These are phyloP conservation scores for Abrus precatorius DNA, from an alignment of 306 rosid genomes.

Conservation along the genomic window DNA sequence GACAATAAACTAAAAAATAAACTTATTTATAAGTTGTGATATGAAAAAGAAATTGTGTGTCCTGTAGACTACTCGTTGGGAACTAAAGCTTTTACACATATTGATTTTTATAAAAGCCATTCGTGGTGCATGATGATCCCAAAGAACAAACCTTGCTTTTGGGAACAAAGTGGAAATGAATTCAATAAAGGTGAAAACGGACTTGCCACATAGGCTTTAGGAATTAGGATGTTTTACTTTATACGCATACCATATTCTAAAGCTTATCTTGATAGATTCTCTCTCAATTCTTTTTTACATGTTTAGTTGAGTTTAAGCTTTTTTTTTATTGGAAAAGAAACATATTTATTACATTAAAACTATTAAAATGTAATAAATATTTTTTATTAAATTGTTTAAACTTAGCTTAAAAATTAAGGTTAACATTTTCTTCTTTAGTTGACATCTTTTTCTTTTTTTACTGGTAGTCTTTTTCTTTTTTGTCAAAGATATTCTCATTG, in stretches of 20 bases:
- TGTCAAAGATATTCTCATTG: no score
- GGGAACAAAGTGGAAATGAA: conserved; percentile 37
- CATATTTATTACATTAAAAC: no score
- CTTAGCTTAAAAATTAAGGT: no score
- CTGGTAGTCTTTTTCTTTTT: no score
- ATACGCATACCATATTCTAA: conserved; percentile 1
- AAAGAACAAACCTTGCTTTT: conserved; percentile 26
- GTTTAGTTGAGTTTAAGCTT: no score
- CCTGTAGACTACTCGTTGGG: background rate
- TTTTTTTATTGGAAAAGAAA: no score
- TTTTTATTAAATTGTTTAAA: no score
- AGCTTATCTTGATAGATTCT: background rate
- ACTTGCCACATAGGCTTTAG: conserved; percentile 1
- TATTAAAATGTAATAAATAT: no score
- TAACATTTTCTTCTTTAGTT: no score
- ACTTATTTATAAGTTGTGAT: background rate
- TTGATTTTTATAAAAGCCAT: conserved; percentile 1
- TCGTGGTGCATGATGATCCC: conserved; percentile 31
- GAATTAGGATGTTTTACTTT: background rate
- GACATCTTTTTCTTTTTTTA: no score
- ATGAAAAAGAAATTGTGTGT: background rate
- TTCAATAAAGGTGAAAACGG: conserved; percentile 8
- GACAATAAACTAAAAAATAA: background rate
- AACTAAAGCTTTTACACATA: background rate
- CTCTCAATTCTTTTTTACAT: background rate